Base-by-base conservation (phyloP, 768 basidiomycete species). In the Tricholoma hemisulphureum region DNA sequence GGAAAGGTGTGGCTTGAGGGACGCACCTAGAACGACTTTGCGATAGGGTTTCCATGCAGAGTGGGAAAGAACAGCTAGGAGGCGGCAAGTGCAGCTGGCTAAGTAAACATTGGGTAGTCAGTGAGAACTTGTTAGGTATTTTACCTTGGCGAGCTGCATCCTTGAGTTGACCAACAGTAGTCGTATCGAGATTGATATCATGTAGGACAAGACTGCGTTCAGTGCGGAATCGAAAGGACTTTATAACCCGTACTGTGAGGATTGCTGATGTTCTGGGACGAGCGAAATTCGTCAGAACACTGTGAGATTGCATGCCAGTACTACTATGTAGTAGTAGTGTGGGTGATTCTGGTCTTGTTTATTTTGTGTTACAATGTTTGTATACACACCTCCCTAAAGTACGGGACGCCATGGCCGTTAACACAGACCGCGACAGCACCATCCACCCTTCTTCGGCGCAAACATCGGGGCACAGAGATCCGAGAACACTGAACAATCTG, bases 211-310 rank as follows among this genome's bases (percentile, higher is more conserved):
- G 81, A 67, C 84, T 88, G 63, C 88, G 88, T 69, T 93, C 90
- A 55, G 95, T 98, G 55, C 96, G 84, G 72, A 85, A 98, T 67
- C 86, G 87, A 70, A 99, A 96, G 18, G 92, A 94, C 70, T 99
- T 99, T 77, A 99, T 92, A 60, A 98, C 81, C 29, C 96, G 87
- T 50, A 98, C 72, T 6, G 96, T 98, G 57, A 98, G 75, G 4
- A 93, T 94, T 20, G 93, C 93, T 59, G 85, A 79, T 2, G 88
- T 87, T 63, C 75, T 80, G 9, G 93, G 89, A 2, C 81, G 77
- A 26, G 84, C 77, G 53, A 81, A 75, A 73, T 88, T 94, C 41
- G 87, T 86, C 39, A 86, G 77, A 31, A 73, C 64, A 55, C n/a
- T n/a, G n/a, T n/a, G n/a, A n/a, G n/a, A n/a, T n/a, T n/a, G n/a